Percentiles rank a stretch among this genome's conserved stretches.
phyloP scores from a whole-genome alignment of 768 basidiomycete species.

The Mycena maculata region DNA sequence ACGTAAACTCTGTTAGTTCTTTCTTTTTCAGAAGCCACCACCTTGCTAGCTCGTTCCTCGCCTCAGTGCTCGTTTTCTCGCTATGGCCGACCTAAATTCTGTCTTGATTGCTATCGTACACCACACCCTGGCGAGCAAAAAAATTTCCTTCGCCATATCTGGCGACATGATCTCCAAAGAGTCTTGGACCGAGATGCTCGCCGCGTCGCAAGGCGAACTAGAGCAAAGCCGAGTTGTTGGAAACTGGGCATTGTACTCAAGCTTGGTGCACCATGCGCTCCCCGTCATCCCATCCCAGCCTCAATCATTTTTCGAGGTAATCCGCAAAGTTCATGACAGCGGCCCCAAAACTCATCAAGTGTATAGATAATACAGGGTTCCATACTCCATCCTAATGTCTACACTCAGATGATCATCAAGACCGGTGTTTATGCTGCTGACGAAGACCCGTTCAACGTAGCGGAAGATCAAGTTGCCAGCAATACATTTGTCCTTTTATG shows the following conservation, averaged over 20 bases:
- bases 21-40: neutral
- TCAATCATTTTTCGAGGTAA: conserved; percentile 7
- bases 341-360: no score
- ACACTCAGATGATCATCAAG: conserved; percentile 20
- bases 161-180: neutral
- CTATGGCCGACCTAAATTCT: conserved; percentile 7
- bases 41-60: neutral
- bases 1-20: neutral
- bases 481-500: conserved; percentile 10
- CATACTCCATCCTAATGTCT: conserved; percentile 14
- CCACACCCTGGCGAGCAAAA: conserved; percentile 14
- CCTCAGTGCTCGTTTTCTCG: no score
- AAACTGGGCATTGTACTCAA: conserved; percentile 6
- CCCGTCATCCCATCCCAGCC: conserved; percentile 3
- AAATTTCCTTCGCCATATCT: neutral
- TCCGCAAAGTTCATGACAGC: no score
- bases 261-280: conserved; percentile 4
- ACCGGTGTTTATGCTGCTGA: conserved; percentile 10
- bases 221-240: neutral
- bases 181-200: conserved; percentile 9
- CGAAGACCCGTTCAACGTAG: conserved; percentile 10
- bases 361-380: no score
- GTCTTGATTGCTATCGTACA: neutral
- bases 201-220: neutral
- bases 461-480: neutral